Percentiles rank a stretch among this genome's conserved stretches.
These are phyloP conservation scores for Gracilaria gracilis DNA, from an alignment of 23 red algal genomes.

Conservation along the genomic window DNA sequence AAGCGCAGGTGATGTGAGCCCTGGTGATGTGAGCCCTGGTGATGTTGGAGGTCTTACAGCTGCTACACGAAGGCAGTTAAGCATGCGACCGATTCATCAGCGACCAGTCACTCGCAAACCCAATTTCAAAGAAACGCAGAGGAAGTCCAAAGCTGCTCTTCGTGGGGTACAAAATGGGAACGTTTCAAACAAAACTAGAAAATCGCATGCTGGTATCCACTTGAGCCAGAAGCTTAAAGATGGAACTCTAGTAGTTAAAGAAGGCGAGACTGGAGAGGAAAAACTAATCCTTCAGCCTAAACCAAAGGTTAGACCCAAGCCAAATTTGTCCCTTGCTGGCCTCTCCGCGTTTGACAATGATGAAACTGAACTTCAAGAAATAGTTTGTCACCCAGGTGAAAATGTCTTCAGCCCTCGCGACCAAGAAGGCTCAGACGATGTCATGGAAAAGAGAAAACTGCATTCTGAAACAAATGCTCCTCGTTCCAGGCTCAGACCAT, in stretches of 20 bases:
- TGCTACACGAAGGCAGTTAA: slow-evolving; percentile 19
- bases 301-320: slow-evolving; percentile 8
- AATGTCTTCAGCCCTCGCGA: slow-evolving; percentile 18
- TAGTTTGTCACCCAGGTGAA: slow-evolving; percentile 16
- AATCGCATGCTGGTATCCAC: background rate
- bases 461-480: background rate
- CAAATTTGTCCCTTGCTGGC: background rate
- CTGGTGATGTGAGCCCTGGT: background rate
- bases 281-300: background rate
- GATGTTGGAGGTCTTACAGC: slow-evolving; percentile 10
- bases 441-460: background rate
- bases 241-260: background rate
- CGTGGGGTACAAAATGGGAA: background rate
- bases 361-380: slow-evolving; percentile 7
- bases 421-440: background rate
- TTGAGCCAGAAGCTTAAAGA: background rate
- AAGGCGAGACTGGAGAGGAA: background rate
- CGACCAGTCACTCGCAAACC: background rate
- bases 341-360: slow-evolving; percentile 6
- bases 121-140: background rate
- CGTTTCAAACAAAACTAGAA: background rate
- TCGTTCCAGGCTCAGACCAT: background rate
- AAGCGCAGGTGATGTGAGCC: background rate
- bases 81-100: slow-evolving; percentile 10
- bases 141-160: slow-evolving; percentile 1